Conservation (phyloP, 2,329 filamentous ascomycete species). For the Botrytis paeoniae region DNA sequence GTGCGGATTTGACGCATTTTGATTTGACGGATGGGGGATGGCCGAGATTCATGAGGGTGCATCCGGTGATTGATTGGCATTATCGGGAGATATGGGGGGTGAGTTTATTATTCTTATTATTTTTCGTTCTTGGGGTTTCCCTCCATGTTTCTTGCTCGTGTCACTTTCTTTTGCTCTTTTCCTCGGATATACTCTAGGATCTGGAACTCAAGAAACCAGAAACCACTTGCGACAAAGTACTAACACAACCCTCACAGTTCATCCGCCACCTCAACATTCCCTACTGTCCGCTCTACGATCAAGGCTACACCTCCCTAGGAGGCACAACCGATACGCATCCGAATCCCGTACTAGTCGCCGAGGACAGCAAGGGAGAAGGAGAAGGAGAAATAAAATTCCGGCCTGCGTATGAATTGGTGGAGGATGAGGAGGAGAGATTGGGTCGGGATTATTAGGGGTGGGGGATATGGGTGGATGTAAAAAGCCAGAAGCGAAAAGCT, state of each 20-base stretch:
- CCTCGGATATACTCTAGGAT: background rate
- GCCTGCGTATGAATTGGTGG: constrained; percentile 72
- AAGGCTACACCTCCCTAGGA: constrained; percentile 88
- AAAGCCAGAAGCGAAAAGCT: background rate
- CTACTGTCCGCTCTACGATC: constrained; percentile 85
- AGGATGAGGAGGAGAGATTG: constrained; percentile 74
- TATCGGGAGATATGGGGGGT: constrained; percentile 94
- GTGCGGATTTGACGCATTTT: constrained; percentile 74
- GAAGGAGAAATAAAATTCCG: constrained; percentile 49
- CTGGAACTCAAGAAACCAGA: accelerated
- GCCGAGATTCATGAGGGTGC: constrained; percentile 88
- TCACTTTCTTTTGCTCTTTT: background rate
- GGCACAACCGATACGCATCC: constrained; percentile 85
- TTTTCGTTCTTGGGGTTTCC: background rate
- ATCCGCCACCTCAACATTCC: constrained; percentile 74
- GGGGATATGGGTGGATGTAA: background rate
- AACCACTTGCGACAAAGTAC: background rate
- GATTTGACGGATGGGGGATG: constrained; percentile 85
- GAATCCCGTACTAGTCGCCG: constrained; percentile 67
- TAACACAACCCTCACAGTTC: constrained; percentile 52
- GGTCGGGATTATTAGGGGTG: constrained; percentile 58
- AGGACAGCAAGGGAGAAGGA: constrained; percentile 34
- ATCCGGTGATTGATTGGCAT: constrained; percentile 97
- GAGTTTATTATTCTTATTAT: constrained; percentile 41
- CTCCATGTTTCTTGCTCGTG: background rate